A percentile compares a stretch with the other conserved stretches of the same genome.
phyloP scores from a whole-genome alignment of 768 basidiomycete species.

The Naganishia randhawae region DNA sequence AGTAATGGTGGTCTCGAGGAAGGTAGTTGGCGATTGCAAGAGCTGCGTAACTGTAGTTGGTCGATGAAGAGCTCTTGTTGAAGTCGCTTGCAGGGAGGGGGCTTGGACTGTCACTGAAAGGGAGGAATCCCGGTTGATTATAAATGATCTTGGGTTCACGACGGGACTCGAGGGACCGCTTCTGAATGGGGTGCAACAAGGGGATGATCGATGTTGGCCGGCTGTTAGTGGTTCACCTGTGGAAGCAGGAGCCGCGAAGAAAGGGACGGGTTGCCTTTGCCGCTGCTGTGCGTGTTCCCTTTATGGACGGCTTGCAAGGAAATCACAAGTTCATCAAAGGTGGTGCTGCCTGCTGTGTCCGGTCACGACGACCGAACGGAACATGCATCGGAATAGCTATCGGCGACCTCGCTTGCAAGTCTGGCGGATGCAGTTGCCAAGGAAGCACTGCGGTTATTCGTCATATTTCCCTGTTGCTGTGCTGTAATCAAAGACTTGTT shows the following conservation, averaged over 20 bases:
- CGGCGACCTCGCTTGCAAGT: too few relatives aligned
- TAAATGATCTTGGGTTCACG: not conserved
- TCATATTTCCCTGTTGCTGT: too few relatives aligned
- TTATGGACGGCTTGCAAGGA: not conserved
- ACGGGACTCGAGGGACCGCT: not conserved
- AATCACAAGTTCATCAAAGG: too few relatives aligned
- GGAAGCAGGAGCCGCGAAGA: constrained; percentile 22
- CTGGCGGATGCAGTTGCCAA: too few relatives aligned
- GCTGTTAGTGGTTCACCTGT: not conserved
- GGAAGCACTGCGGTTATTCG: too few relatives aligned
- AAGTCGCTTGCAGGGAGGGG: not conserved
- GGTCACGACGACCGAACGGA: too few relatives aligned
- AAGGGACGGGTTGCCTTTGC: not conserved
- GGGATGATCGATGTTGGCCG: constrained; percentile 8
- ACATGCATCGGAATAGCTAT: too few relatives aligned
- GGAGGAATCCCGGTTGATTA: constrained; percentile 1
- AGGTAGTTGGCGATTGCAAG: not conserved
- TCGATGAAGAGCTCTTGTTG: not conserved
- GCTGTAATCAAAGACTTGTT: too few relatives aligned
- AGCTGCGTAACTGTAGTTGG: not conserved
- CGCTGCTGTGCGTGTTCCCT: constrained; percentile 4
- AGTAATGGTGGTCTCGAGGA: not conserved
- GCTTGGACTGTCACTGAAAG: not conserved
- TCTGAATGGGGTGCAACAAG: not conserved
- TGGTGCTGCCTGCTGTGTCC: too few relatives aligned